Conservation (phyloP, 352 stramenopile species). For the Blastocystis sp. region DNA sequence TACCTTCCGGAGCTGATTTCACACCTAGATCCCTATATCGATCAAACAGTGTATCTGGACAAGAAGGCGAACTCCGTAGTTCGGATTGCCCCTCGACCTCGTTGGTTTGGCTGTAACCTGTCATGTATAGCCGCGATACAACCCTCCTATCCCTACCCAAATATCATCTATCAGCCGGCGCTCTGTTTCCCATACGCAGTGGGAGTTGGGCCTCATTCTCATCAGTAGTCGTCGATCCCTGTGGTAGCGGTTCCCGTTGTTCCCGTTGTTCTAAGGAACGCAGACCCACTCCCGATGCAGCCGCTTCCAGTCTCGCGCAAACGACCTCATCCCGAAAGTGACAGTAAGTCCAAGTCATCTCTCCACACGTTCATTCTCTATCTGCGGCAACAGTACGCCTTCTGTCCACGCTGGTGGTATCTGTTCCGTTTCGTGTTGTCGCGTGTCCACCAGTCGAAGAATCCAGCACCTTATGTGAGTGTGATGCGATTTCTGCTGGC, state of each 20-base stretch:
- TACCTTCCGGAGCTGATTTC: too few species aligned
- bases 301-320: background rate
- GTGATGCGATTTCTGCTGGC: background rate
- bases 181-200: background rate
- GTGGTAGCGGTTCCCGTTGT: background rate
- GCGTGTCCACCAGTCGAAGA: background rate
- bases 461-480: background rate
- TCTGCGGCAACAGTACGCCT: slow-evolving; percentile 40
- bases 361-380: slow-evolving; percentile 36
- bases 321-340: background rate
- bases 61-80: background rate
- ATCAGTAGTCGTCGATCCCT: background rate
- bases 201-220: background rate
- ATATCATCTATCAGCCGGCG: background rate
- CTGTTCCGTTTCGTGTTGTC: slow-evolving; percentile 19
- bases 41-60: background rate
- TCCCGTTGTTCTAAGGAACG: too few species aligned
- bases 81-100: background rate
- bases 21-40: background rate
- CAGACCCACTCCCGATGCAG: too few species aligned
- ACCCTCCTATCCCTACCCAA: background rate
- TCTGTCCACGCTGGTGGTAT: slow-evolving; percentile 47
- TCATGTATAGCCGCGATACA: background rate
- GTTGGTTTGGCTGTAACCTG: background rate
- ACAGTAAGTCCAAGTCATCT: background rate